These are phyloP conservation scores for Malus hybrid DNA, from an alignment of 331 rosid species.

Conservation along the genomic window DNA sequence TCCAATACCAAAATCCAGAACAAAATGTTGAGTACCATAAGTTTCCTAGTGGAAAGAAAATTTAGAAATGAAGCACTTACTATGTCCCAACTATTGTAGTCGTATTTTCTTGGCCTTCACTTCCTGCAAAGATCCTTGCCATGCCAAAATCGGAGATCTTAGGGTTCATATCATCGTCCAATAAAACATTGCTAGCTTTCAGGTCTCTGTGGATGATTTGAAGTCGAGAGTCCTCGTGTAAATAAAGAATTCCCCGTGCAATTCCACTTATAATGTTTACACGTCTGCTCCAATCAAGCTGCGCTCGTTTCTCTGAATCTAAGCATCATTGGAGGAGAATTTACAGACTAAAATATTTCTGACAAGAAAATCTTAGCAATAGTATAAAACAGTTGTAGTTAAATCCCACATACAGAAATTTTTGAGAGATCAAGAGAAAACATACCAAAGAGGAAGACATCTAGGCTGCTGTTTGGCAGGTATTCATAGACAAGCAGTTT, in stretches of 20 bases:
- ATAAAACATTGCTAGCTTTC: conserved; percentile 47
- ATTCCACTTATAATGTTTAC: conserved; percentile 34
- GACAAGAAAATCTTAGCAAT: too few species aligned
- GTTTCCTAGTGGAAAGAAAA: too few species aligned
- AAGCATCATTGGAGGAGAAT: not conserved
- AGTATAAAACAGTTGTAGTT: not conserved
- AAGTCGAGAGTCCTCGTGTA: conserved; percentile 60
- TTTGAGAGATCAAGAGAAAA: not conserved
- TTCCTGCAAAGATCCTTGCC: conserved; percentile 44
- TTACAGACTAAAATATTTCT: not conserved
- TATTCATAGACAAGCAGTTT: conserved; percentile 28
- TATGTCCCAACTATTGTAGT: conserved; percentile 58
- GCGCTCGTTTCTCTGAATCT: conserved; percentile 32
- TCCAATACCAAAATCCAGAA: not conserved
- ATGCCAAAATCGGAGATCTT: conserved; percentile 70
- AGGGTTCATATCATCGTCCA: conserved; percentile 50
- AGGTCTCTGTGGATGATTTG: conserved; percentile 58
- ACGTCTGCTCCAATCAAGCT: conserved; percentile 37
- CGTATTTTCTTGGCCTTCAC: conserved; percentile 34
- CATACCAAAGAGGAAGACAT: conserved; percentile 47
- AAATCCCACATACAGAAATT: not conserved
- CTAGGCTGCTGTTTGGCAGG: conserved; percentile 53
- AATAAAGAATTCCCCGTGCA: conserved; percentile 46
- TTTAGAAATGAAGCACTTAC: conserved; percentile 22
- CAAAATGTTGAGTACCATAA: not conserved